These are phyloP conservation scores for Ogataea saltuana DNA, from an alignment of 805 yeast species.

Conservation along the genomic window DNA sequence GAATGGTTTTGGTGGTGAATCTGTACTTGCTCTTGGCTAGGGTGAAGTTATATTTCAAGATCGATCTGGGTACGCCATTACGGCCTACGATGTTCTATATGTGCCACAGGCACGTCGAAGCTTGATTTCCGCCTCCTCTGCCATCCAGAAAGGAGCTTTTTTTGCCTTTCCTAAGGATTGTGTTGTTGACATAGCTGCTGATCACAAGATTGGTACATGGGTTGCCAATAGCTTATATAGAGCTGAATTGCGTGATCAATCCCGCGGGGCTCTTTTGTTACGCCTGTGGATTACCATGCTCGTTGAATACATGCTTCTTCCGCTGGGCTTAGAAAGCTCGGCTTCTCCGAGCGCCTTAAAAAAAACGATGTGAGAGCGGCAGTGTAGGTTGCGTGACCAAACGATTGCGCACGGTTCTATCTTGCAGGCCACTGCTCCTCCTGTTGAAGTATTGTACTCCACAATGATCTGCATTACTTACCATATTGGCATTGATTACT, in stretches of 20 bases:
- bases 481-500: too few relatives aligned
- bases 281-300: background rate
- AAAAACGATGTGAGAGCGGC: constrained; percentile 1
- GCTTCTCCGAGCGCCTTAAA: background rate
- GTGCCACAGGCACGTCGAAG: background rate
- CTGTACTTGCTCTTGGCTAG: background rate
- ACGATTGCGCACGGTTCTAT: background rate
- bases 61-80: background rate
- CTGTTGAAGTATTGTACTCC: too few relatives aligned
- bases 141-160: background rate
- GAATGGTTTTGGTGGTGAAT: background rate
- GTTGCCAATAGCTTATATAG: background rate
- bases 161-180: background rate
- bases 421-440: constrained; percentile 1
- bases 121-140: background rate
- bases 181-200: background rate
- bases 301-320: constrained; percentile 1
- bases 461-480: too few relatives aligned
- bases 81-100: background rate
- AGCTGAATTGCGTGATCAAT: background rate
- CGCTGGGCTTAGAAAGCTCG: background rate
- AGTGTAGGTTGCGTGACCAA: background rate
- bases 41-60: background rate
- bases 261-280: background rate
- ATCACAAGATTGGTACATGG: background rate